phyloP scores from a whole-genome alignment of 2,329 filamentous ascomycete species.

The Talaromyces sp. region DNA sequence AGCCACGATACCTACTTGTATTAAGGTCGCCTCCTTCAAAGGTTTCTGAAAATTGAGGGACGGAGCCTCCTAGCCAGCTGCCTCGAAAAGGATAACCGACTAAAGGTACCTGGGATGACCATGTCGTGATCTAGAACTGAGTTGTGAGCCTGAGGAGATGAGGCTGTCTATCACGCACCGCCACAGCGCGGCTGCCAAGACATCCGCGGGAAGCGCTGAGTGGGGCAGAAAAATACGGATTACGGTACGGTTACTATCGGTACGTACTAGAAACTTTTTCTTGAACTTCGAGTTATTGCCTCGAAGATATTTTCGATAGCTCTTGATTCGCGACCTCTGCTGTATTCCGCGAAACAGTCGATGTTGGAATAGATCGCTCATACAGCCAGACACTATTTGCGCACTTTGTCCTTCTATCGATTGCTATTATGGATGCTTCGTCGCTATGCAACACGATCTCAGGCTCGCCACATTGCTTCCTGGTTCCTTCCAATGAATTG shows the following conservation, averaged over 20 bases:
- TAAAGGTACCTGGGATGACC: background rate
- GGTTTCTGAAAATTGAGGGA: no score
- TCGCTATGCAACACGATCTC: conserved; percentile 42
- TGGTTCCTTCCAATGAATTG: conserved; percentile 69
- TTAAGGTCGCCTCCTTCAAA: no score
- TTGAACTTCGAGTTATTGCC: background rate
- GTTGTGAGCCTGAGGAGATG: background rate
- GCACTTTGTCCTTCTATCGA: background rate
- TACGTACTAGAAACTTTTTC: background rate
- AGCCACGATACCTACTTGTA: no score
- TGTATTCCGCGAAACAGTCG: background rate
- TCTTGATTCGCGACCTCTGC: background rate
- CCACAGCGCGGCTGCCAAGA: conserved; percentile 9
- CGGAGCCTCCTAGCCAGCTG: no score
- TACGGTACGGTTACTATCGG: background rate
- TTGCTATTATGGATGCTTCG: conserved; percentile 1
- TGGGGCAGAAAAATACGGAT: conserved; percentile 5
- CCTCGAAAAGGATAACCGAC: no score
- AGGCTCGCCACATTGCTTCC: conserved; percentile 67
- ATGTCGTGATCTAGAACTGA: no score
- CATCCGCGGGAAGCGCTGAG: background rate
- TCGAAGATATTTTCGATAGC: background rate
- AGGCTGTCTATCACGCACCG: background rate
- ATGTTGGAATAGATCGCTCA: background rate
- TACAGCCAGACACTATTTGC: background rate